Conservation (phyloP, 106 monocot genomes). For the Dendrobium officinale region DNA sequence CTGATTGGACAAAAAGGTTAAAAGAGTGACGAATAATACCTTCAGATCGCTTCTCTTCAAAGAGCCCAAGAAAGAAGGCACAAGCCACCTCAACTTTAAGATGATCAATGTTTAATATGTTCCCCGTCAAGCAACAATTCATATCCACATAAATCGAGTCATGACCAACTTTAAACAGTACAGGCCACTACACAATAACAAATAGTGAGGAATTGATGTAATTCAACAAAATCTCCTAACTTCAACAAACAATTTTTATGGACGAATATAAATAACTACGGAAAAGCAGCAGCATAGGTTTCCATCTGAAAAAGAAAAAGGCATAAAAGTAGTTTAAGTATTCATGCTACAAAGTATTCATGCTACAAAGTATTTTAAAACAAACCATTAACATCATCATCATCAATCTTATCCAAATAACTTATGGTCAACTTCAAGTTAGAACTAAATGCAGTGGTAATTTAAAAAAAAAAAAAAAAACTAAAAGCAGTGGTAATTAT, state of each 20-base stretch:
- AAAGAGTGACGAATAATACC: conserved; percentile 30
- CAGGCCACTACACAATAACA: conserved; percentile 25
- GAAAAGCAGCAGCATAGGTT: background rate
- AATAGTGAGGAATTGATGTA: background rate
- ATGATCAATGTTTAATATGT: conserved; percentile 31
- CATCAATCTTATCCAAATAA: background rate
- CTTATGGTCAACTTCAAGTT: background rate
- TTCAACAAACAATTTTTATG: background rate
- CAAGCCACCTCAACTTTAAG: conserved; percentile 68
- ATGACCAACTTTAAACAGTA: conserved; percentile 54
- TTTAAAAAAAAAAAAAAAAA: background rate
- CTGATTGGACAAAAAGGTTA: background rate
- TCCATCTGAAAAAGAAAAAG: background rate
- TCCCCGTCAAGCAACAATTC: conserved; percentile 46
- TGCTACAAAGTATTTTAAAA: too few species aligned
- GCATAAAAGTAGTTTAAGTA: too few species aligned
- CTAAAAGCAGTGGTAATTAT: background rate
- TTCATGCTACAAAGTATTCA: too few species aligned
- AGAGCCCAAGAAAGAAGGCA: conserved; percentile 51
- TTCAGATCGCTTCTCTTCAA: conserved; percentile 63
- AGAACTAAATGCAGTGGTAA: background rate
- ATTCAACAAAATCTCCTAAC: background rate
- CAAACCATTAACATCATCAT: background rate
- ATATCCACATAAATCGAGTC: conserved; percentile 40
- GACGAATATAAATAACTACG: background rate